Evolutionary conservation across 108 stramenopile species (phyloP).

Genomic region (Schizochytrium sp.): DNA sequence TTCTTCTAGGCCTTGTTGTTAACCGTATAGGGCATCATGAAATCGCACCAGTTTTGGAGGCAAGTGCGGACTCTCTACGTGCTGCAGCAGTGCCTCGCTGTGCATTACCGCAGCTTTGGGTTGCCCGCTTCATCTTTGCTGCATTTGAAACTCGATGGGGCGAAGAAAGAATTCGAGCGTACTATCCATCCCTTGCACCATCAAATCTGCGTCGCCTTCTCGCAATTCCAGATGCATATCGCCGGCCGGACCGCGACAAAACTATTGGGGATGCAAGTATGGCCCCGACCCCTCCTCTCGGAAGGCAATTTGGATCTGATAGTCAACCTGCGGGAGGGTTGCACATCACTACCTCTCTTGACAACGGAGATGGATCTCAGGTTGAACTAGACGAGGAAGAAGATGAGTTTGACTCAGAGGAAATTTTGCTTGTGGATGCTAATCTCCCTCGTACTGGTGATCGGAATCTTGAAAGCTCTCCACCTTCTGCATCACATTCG

Average conservation of each 20-base stretch:
- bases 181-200: neutral
- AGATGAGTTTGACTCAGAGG: too few species aligned
- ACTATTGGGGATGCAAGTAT: too few species aligned
- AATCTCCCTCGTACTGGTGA: too few species aligned
- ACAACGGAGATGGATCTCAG: too few species aligned
- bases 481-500: too few species aligned
- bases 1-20: neutral
- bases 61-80: slow-evolving; percentile 1
- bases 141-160: slow-evolving; percentile 29
- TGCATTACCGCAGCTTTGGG: neutral
- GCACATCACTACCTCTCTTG: too few species aligned
- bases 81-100: neutral
- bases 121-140: slow-evolving; percentile 8
- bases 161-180: neutral
- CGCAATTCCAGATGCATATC: slow-evolving; percentile 2
- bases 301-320: too few species aligned
- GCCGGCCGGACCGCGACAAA: neutral
- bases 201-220: slow-evolving; percentile 22
- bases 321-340: too few species aligned
- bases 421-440: too few species aligned
- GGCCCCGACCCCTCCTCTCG: too few species aligned
- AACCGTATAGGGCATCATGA: neutral
- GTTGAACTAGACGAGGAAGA: too few species aligned
- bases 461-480: too few species aligned
- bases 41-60: neutral